A percentile compares a stretch with the other conserved stretches of the same genome.
These are phyloP conservation scores for Gymnopilus junonius DNA, from an alignment of 768 basidiomycete species.

Conservation along the genomic window DNA sequence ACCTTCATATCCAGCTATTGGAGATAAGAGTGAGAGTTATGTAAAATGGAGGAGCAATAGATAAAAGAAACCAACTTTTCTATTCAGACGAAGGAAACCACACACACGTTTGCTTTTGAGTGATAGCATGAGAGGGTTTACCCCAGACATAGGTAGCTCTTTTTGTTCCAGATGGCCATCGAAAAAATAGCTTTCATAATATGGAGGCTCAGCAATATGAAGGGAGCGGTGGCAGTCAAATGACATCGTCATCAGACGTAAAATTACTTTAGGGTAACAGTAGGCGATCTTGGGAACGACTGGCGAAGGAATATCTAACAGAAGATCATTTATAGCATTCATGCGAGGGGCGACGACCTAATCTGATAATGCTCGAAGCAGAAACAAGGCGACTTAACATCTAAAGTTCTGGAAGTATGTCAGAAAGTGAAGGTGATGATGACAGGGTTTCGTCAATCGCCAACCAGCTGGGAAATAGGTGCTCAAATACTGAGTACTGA, in stretches of 20 bases:
- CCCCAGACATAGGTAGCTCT: not conserved
- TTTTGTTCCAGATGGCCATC: conserved; percentile 12
- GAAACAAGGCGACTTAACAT: conserved; percentile 38
- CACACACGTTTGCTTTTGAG: conserved; percentile 19
- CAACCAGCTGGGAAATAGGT: conserved; percentile 43
- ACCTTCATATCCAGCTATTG: conserved; percentile 11
- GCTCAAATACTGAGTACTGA: conserved; percentile 27
- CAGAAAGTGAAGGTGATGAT: conserved; percentile 48
- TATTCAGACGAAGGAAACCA: conserved; percentile 22
- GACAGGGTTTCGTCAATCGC: conserved; percentile 47
- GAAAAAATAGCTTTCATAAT: not conserved
- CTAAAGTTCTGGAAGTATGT: conserved; percentile 52
- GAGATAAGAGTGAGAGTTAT: conserved; percentile 21
- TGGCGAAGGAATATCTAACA: conserved; percentile 21
- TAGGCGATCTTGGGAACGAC: conserved; percentile 15
- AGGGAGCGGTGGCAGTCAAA: conserved; percentile 5
- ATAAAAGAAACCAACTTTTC: conserved; percentile 27
- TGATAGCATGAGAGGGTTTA: conserved; percentile 18
- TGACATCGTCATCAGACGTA: conserved; percentile 14
- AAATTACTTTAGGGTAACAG: conserved; percentile 1
- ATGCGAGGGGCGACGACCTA: conserved; percentile 29
- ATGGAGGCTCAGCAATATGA: not conserved
- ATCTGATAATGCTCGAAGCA: conserved; percentile 24
- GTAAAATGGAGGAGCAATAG: conserved; percentile 4
- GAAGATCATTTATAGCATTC: conserved; percentile 50